Percentiles rank a stretch among this genome's conserved stretches.
These are phyloP conservation scores for Cladosporium sp. DNA, from an alignment of 2,329 filamentous ascomycete species.

Conservation along the genomic window DNA sequence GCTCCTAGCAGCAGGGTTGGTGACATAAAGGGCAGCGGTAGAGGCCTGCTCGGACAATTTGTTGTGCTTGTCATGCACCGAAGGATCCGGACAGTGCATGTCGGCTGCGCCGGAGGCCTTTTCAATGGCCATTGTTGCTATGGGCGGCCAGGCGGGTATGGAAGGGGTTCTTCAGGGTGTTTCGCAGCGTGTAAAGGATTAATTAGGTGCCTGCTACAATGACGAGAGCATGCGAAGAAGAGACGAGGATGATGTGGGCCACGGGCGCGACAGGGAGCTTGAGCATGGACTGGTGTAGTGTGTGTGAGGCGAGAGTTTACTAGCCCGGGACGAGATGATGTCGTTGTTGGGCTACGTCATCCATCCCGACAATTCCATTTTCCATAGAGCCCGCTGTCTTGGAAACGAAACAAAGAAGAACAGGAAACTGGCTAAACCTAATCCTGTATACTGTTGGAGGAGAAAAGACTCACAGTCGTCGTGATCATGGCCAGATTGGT, in stretches of 20 bases:
- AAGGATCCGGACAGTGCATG: conserved; percentile 46
- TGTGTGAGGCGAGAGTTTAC: conserved; percentile 7
- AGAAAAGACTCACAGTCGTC: neutral
- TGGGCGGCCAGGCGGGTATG: neutral
- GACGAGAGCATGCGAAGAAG: neutral
- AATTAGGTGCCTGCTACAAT: neutral
- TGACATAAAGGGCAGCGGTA: conserved; percentile 61
- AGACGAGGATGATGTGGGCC: neutral
- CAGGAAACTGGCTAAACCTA: neutral
- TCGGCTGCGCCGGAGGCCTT: conserved; percentile 19
- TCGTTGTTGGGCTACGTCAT: conserved; percentile 3
- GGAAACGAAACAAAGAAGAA: conserved; percentile 4
- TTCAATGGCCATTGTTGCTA: conserved; percentile 24
- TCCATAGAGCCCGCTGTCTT: neutral
- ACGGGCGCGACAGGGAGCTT: neutral
- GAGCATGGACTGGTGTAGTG: neutral
- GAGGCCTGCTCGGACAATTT: conserved; percentile 55
- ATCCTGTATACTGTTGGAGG: neutral
- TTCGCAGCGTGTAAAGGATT: neutral
- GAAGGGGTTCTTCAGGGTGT: neutral
- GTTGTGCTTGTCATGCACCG: conserved; percentile 40
- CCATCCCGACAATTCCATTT: neutral
- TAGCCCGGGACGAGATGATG: neutral
- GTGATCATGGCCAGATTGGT: neutral
- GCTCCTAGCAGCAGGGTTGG: conserved; percentile 34